A percentile compares a stretch with the other conserved stretches of the same genome.
Conservation (phyloP, 2,329 filamentous ascomycete species). For the Xylariaceae sp. region DNA sequence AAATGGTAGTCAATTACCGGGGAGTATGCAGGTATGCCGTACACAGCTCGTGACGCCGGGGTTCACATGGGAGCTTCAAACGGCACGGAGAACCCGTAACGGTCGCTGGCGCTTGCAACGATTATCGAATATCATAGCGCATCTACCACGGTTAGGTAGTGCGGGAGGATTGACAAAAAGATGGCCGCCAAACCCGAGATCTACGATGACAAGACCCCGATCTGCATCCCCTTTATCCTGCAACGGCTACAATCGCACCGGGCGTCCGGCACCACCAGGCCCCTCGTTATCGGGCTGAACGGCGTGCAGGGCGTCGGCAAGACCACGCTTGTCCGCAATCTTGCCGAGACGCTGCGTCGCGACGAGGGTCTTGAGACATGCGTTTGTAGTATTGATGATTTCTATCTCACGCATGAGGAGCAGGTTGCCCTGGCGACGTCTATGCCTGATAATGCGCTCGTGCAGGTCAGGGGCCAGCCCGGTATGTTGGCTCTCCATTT, state of each 20-base stretch:
- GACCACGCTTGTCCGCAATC: constrained; percentile 71
- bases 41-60: too few relatives aligned
- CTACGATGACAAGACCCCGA: constrained; percentile 70
- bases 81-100: too few relatives aligned
- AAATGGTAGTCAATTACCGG: too few relatives aligned
- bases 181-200: constrained; percentile 34
- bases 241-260: constrained; percentile 50
- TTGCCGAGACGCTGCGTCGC: constrained; percentile 56
- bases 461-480: constrained; percentile 79
- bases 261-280: constrained; percentile 37
- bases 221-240: constrained; percentile 74
- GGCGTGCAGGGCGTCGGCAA: constrained; percentile 91
- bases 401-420: constrained; percentile 71
- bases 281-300: constrained; percentile 83
- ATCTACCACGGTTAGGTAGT: background rate
- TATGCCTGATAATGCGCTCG: constrained; percentile 66
- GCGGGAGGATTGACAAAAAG: background rate
- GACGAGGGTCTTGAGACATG: constrained; percentile 57
- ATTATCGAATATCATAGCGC: background rate
- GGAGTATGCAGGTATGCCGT: too few relatives aligned
- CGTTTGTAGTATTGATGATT: constrained; percentile 80
- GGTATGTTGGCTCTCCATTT: constrained; percentile 41
- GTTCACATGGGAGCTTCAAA: background rate
- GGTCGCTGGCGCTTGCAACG: background rate
- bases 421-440: constrained; percentile 60